These are phyloP conservation scores for Phragmites australis DNA, from an alignment of 176 grass and related monocot genomes.

Conservation along the genomic window DNA sequence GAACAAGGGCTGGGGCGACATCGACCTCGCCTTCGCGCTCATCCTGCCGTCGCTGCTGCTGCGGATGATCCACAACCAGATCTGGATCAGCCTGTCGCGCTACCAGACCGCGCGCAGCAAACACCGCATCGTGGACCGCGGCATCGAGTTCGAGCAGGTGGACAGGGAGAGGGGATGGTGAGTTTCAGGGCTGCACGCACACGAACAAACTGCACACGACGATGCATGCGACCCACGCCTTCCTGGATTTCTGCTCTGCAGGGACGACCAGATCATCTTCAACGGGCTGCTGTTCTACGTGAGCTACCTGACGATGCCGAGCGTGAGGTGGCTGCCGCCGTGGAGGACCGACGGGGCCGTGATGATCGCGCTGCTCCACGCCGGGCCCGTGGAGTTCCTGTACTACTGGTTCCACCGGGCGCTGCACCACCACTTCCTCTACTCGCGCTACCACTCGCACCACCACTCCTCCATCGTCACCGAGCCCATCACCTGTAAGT, in stretches of 20 bases:
- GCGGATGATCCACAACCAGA: slow-evolving; percentile 77
- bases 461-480: slow-evolving; percentile 91
- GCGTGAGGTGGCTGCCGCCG: slow-evolving; percentile 28
- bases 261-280: slow-evolving; percentile 97
- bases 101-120: slow-evolving; percentile 86
- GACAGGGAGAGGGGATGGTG: slow-evolving; percentile 85
- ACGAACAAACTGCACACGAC: no score
- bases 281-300: slow-evolving; percentile 71
- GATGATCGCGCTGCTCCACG: slow-evolving; percentile 55
- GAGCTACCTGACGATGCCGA: slow-evolving; percentile 28
- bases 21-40: slow-evolving; percentile 46
- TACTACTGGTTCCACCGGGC: slow-evolving; percentile 99
- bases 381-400: slow-evolving; percentile 83
- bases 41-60: slow-evolving; percentile 59
- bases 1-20: slow-evolving; percentile 41
- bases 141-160: slow-evolving; percentile 87
- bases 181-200: no score
- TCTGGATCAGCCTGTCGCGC: slow-evolving; percentile 81
- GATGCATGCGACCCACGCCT: no score
- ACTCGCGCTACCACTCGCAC: slow-evolving; percentile 86
- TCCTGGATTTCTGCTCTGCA: background rate
- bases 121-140: slow-evolving; percentile 76
- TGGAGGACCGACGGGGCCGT: slow-evolving; percentile 71
- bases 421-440: slow-evolving; percentile 95
- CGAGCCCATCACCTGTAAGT: slow-evolving; percentile 87